Conservation (phyloP, 345 rosid genomes). For the Citrus medica region DNA sequence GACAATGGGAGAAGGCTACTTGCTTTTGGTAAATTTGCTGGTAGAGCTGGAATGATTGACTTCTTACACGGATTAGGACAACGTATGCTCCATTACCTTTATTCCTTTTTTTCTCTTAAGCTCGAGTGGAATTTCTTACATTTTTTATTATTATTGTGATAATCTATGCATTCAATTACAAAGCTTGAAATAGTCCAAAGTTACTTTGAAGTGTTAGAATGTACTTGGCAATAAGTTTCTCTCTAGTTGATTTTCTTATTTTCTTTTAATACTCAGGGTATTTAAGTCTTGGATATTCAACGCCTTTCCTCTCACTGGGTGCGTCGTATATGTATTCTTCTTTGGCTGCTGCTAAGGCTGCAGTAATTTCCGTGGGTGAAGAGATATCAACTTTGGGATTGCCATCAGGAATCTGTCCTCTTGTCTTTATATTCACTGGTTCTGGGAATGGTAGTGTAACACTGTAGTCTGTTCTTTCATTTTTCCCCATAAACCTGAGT, state of each 20-base stretch:
- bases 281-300: conserved; percentile 53
- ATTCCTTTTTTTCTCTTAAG: background rate
- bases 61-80: conserved; percentile 79
- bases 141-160: background rate
- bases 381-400: conserved; percentile 50
- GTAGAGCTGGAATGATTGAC: conserved; percentile 89
- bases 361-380: conserved; percentile 55
- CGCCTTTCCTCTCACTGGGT: conserved; percentile 51
- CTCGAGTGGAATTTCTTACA: background rate
- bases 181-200: background rate
- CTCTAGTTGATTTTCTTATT: background rate
- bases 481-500: background rate
- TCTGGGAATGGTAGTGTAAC: conserved; percentile 48
- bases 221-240: background rate
- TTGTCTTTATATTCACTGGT: conserved; percentile 52
- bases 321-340: conserved; percentile 55
- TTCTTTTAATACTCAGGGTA: conserved; percentile 11
- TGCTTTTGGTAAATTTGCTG: conserved; percentile 90
- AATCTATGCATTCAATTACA: background rate
- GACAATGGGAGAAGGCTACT: conserved; percentile 59
- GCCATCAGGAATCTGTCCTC: conserved; percentile 52
- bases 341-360: conserved; percentile 65
- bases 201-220: background rate
- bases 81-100: conserved; percentile 39
- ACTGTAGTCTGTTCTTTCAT: background rate